Evolutionary conservation across 495 filamentous ascomycete species (phyloP).

Genomic region (Symbiotaphrina buchneri): DNA sequence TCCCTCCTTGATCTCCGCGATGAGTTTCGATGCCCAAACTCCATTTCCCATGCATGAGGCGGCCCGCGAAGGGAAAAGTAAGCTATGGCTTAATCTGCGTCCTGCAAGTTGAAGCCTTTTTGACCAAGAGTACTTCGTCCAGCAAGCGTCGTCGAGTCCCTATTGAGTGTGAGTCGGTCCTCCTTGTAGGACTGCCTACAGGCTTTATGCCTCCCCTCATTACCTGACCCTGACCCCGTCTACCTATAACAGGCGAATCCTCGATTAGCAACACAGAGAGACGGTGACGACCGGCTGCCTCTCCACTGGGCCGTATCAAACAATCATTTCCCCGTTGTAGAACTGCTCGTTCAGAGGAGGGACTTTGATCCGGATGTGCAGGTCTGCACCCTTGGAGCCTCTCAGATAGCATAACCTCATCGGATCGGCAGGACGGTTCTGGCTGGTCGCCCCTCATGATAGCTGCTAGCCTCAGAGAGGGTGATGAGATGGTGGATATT

Average conservation of each 20-base stretch:
- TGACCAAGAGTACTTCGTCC: constrained; percentile 7
- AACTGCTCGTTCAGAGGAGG: constrained; percentile 41
- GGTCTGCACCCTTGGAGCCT: constrained; percentile 17
- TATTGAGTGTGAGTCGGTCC: constrained; percentile 44
- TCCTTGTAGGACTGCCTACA: no score
- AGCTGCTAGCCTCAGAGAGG: constrained; percentile 52
- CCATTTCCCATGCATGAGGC: constrained; percentile 82
- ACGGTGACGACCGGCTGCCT: constrained; percentile 77
- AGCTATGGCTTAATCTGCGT: constrained; percentile 8
- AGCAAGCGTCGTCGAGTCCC: constrained; percentile 51
- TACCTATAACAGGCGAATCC: constrained; percentile 39
- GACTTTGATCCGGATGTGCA: constrained; percentile 76
- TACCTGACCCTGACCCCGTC: constrained; percentile 4
- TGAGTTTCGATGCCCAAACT: constrained; percentile 18
- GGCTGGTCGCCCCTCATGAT: constrained; percentile 97
- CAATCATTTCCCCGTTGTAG: constrained; percentile 53
- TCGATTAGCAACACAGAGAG: constrained; percentile 47
- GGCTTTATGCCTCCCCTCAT: constrained; percentile 9
- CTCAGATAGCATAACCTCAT: not conserved
- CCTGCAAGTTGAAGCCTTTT: constrained; percentile 4
- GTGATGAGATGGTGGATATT: constrained; percentile 44
- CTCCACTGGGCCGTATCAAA: constrained; percentile 90
- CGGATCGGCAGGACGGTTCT: constrained; percentile 41
- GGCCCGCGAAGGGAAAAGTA: constrained; percentile 70
- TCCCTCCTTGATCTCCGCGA: no score